Evolutionary conservation across 2,329 filamentous ascomycete genomes (phyloP), one percentile per base, ranked within the genome.

Genomic region (Fulvia fulva): DNA sequence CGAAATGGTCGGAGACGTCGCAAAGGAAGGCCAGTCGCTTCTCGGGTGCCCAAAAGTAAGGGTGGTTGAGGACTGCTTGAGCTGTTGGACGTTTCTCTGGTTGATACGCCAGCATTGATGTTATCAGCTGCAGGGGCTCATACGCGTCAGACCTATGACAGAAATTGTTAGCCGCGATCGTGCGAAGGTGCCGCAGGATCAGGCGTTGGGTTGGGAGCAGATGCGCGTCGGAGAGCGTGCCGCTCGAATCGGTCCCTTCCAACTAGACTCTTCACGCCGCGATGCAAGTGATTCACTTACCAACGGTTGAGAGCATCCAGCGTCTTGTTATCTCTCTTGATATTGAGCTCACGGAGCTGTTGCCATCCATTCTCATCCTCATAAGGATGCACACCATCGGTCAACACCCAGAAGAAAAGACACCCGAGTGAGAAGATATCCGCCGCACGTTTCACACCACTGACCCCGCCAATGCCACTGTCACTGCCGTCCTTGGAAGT

Each of bases 401-500:
- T 97, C 59, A 99, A 81, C n/a, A 97, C 92, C 73, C 97, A 99
- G 77, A 92, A 97, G 79, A 97, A 99, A n/a, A 99, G 91, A 54
- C 96, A 88, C 1, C 94, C 94, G 34, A 99, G 83, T 0, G 92
- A 96, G 77, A 99, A 99, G 25, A 99, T 96, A 71, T 99, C 94
- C 61, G 97, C 97, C 8, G 94, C 90, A 47, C 94, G 88, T 47
- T 96, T 99, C 6, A 95, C 93, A 53, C 94, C 89, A 59, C 91
- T 87, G 1, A 63, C 57, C 3, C 62, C 64, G 43, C 54, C 55
- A 43, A 78, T 79, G 8, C 67, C 81, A 63, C 84, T 87, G 60
- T 87, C 83, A 30, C 80, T 84, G 44, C 78, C 79, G 65, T 80
- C 83, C 14, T 41, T 61, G 12, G 75, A 76, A 46, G 76, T 74